Evolutionary conservation across 345 rosid genomes (phyloP).

Genomic region (Gossypium ekmanianum): DNA sequence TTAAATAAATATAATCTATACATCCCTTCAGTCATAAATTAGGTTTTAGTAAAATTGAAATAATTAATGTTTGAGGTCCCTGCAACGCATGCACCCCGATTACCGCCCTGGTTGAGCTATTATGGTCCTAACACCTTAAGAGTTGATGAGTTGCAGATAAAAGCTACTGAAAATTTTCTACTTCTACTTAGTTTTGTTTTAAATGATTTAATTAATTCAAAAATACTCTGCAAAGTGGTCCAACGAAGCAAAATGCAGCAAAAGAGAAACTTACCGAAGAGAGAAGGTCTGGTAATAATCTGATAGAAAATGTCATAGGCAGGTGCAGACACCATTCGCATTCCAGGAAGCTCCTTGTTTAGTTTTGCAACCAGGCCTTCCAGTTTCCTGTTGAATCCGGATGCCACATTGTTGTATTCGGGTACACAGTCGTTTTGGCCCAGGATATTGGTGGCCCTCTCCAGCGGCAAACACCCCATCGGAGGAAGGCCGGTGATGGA

Average conservation of each 20-base stretch:
- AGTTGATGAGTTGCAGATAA: no score
- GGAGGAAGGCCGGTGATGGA: conserved; percentile 57
- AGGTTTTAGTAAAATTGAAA: no score
- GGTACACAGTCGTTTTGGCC: conserved; percentile 26
- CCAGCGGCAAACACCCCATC: conserved; percentile 73
- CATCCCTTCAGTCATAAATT: no score
- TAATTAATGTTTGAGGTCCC: no score
- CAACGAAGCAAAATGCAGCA: background rate
- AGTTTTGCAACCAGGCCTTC: conserved; percentile 27
- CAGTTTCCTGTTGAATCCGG: conserved; percentile 49
- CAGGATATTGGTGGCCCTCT: conserved; percentile 46
- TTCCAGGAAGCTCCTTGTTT: conserved; percentile 46
- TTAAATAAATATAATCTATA: no score
- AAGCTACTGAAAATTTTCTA: no score
- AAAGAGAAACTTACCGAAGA: conserved; percentile 33
- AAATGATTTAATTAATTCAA: no score
- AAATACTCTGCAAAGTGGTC: background rate
- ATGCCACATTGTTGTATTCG: conserved; percentile 43
- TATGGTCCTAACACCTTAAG: no score
- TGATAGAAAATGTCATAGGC: conserved; percentile 33
- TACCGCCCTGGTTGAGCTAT: no score
- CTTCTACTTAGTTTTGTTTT: no score
- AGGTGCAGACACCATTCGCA: conserved; percentile 31
- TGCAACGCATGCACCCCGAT: no score
- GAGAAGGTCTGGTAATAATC: conserved; percentile 36